Evolutionary conservation across 345 rosid species (phyloP), one percentile per base, ranked within the genome.

Genomic region (Gossypium thurberi): DNA sequence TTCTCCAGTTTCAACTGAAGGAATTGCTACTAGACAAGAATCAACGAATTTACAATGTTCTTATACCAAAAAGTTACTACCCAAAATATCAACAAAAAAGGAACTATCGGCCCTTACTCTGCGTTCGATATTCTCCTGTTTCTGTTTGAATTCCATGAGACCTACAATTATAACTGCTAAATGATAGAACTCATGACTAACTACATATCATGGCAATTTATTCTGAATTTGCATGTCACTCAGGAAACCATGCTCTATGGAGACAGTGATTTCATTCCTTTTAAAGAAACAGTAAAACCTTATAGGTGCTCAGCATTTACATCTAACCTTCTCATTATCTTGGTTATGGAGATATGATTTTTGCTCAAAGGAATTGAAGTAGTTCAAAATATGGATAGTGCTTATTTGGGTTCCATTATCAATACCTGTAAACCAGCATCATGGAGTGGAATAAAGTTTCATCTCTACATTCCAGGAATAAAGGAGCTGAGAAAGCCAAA

Each of bases 371-470:
- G 37, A 33, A 33, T 33, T 33, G 37, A 33, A 33, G 1, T 33
- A 33, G 37, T 33, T 33, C 6, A 33, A 33, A 33, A 33, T 33
- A 33, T 33, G 37, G 37, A 33, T 33, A 48, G 43, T 67, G 23
- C 48, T 67, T 46, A 23, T 42, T 26, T 23, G 21, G 40, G 8
- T 67, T 67, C 40, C 72, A 74, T 20, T 23, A 72, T 69, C 78
- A 78, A 63, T 28, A 71, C 61, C 47, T 51, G 15, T 53, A 66
- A 40, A 68, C 42, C 69, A 70, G 57, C 12, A 18, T 33, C 40
- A 33, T 65, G 51, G 33, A 43, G 52, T 10, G 46, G 26, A 21
- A 4, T 43, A 21, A 9, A 20, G 55, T 47, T 47, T 55, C 52
- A 7, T 14, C 51, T 42, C 37, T 3, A 1, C 21, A 37, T 40